Evolutionary conservation across 108 stramenopile genomes (phyloP), one percentile per base, ranked within the genome.

Genomic region (Nannochloropsis salina): DNA sequence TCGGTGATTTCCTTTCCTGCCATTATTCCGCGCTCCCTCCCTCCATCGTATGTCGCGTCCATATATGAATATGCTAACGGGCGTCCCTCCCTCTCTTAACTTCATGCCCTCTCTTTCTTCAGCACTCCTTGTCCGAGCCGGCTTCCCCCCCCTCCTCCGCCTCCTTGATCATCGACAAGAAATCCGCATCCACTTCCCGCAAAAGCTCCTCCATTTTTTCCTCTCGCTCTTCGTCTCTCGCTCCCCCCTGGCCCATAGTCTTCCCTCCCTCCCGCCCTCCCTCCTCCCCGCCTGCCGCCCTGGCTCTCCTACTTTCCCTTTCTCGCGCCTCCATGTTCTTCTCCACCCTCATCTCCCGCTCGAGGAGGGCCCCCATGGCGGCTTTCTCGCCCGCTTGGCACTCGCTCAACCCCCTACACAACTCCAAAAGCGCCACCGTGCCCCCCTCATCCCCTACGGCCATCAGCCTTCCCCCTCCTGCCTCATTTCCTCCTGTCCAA

Each of bases 381-480:
- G 83, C 83, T 86, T 95, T 95, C 85, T 96, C 95, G 85, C 94
- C 90, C 18, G 86, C 85, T 82, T 93, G 93, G 43, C 89, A 86
- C n/a, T 44, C 42, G 10, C 93, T 91, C 5, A 94, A 89, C 45
- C 12, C 87, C 87, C 11, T 92, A 45, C 93, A 94, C 6, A 96
- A 93, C 89, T 95, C 94, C 47, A 95, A 86, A 45, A 96, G 90
- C 20, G 93, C 93, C 2, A 96, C 94, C 20, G 94, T 96, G 11
- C 95, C 95, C 43, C 93, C 93, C 22, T 61, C 91, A 84, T 96
- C 95, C 10, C 95, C 95, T 31, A 95, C 92, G n/a, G 94, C 94
- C 74, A 95, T 92, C 15, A 96, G 92, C 44, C 93, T 89, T 11
- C 95, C 94, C 22, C 91, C 90, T 42, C 86, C 87, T 9, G 18